Evolutionary conservation across 2,329 filamentous ascomycete species (phyloP).

Genomic region (Verticillium zaregamsianum): DNA sequence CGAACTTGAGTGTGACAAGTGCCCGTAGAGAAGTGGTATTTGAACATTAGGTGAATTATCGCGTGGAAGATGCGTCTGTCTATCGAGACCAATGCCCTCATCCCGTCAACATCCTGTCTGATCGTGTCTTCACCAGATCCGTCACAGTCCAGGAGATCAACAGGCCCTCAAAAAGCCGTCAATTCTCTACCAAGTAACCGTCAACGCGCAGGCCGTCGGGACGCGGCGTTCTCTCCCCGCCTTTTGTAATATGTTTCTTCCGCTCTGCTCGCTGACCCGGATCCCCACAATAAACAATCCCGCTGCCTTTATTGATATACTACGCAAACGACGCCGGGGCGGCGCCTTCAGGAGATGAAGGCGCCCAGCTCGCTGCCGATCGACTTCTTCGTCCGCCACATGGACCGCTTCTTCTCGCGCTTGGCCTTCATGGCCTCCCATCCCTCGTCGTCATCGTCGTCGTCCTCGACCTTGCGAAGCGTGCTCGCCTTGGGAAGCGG

Average conservation of each 20-base stretch:
- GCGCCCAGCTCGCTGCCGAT: slow-evolving; percentile 43
- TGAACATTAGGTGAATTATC: slow-evolving; percentile 3
- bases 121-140: not conserved
- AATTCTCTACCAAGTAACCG: not conserved
- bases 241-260: not conserved
- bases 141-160: not conserved
- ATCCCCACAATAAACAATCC: not conserved
- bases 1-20: not conserved
- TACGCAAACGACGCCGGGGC: not conserved
- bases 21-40: not conserved
- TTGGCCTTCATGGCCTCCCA: slow-evolving; percentile 70
- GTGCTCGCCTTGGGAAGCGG: slow-evolving; percentile 32
- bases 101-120: not conserved
- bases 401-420: slow-evolving; percentile 62
- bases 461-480: slow-evolving; percentile 16
- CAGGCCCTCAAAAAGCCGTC: not conserved
- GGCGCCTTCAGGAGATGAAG: slow-evolving; percentile 31
- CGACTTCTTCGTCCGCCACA: slow-evolving; percentile 60
- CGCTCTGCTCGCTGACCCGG: not conserved
- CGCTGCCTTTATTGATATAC: not conserved
- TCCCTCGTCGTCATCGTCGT: slow-evolving; percentile 64
- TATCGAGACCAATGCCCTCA: not conserved
- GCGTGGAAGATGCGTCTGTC: slow-evolving; percentile 1
- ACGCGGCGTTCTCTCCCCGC: not conserved
- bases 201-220: not conserved